Evolutionary conservation across 1,284 basidiomycete genomes (phyloP).

Genomic region (Chalciporus sp.): DNA sequence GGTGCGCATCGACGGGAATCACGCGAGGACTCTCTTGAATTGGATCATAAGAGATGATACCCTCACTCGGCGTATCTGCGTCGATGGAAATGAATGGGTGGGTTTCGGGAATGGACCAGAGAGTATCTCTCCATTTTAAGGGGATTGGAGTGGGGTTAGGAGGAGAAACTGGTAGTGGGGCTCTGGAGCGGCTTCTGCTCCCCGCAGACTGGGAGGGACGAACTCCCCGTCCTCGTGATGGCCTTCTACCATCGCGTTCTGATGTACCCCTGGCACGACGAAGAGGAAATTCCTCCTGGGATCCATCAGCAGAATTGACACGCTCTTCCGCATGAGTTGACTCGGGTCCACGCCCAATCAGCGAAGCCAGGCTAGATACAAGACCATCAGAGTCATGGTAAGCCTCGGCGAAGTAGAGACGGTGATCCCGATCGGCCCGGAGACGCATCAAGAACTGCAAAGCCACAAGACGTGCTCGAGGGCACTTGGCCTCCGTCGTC

Average conservation of each 20-base stretch:
- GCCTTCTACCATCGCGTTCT: constrained; percentile 56
- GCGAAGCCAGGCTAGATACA: constrained; percentile 50
- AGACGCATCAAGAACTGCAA: constrained; percentile 91
- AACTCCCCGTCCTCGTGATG: constrained; percentile 59
- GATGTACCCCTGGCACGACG: constrained; percentile 52
- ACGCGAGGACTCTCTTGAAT: constrained; percentile 51
- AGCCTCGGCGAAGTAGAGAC: constrained; percentile 68
- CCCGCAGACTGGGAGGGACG: constrained; percentile 47
- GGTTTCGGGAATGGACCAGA: constrained; percentile 84
- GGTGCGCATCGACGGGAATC: constrained; percentile 82
- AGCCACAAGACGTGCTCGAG: constrained; percentile 69
- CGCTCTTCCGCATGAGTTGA: constrained; percentile 32
- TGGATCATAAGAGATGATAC: constrained; percentile 75
- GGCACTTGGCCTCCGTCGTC: constrained; percentile 49
- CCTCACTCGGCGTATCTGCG: constrained; percentile 72
- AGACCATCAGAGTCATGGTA: constrained; percentile 59
- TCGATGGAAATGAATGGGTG: constrained; percentile 69
- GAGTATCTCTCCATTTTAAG: constrained; percentile 35
- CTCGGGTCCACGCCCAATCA: constrained; percentile 51
- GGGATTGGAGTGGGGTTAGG: constrained; percentile 36
- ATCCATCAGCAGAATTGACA: constrained; percentile 18
- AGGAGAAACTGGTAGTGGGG: constrained; percentile 36
- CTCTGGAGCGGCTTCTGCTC: constrained; percentile 77
- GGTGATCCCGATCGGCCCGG: constrained; percentile 90
- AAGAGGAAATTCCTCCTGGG: constrained; percentile 42